Conservation (phyloP, 2,329 filamentous ascomycete genomes). For the Cercospora nicotianae region DNA sequence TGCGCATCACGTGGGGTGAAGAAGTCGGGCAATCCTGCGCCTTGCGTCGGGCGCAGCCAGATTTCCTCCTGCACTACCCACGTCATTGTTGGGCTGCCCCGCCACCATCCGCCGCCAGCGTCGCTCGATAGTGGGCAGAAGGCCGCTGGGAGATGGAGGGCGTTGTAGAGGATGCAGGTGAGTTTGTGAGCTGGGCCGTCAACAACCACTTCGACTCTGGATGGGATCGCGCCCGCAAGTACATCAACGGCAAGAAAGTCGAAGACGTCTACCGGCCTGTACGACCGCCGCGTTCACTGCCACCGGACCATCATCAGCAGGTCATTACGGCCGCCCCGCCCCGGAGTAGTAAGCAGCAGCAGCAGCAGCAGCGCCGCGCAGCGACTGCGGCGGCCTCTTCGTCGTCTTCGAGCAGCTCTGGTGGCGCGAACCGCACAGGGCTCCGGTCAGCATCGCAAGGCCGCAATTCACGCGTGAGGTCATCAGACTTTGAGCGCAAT, state of each 20-base stretch:
- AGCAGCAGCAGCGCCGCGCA: slow-evolving; percentile 6
- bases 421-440: slow-evolving; percentile 14
- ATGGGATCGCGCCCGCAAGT: slow-evolving; percentile 29
- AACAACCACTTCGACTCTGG: slow-evolving; percentile 33
- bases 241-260: slow-evolving; percentile 26
- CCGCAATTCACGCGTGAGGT: slow-evolving; percentile 19
- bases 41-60: slow-evolving; percentile 13
- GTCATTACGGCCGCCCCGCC: neutral
- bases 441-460: slow-evolving; percentile 16
- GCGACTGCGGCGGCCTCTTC: slow-evolving; percentile 5
- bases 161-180: slow-evolving; percentile 33
- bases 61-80: slow-evolving; percentile 2
- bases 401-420: slow-evolving; percentile 7
- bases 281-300: neutral
- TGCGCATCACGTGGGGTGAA: slow-evolving; percentile 6
- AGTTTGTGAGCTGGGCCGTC: slow-evolving; percentile 29
- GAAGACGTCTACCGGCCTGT: slow-evolving; percentile 18
- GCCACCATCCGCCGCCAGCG: slow-evolving; percentile 11
- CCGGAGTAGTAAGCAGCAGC: neutral
- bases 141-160: slow-evolving; percentile 19
- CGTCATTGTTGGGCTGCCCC: slow-evolving; percentile 13
- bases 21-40: slow-evolving; percentile 11
- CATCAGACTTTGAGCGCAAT: slow-evolving; percentile 13
- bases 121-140: neutral
- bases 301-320: neutral